A percentile compares a stretch with the other conserved stretches of the same genome.
Conservation (phyloP, 805 yeast genomes). For the Candida maltosa region DNA sequence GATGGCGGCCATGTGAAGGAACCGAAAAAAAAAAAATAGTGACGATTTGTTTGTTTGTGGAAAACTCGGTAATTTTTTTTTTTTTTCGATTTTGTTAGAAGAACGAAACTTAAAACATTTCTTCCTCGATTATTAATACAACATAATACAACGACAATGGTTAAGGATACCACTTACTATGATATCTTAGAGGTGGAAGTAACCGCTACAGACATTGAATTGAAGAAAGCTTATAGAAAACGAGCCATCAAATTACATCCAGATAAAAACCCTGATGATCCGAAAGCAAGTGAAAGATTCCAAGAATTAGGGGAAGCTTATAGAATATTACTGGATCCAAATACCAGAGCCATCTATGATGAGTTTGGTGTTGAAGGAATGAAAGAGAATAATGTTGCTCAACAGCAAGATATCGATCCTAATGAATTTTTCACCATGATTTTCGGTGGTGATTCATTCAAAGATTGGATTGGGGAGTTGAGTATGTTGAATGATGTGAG, state of each 20-base stretch:
- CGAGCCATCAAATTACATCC: conserved; percentile 90
- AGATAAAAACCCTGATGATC: conserved; percentile 94
- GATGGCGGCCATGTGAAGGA: neutral
- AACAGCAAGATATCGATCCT: conserved; percentile 72
- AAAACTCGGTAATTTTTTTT: neutral
- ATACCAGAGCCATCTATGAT: conserved; percentile 71
- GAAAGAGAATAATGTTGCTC: conserved; percentile 58
- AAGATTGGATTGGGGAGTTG: conserved; percentile 80
- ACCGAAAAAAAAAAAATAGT: neutral
- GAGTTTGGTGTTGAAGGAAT: conserved; percentile 61
- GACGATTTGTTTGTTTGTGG: neutral
- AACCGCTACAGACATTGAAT: conserved; percentile 73
- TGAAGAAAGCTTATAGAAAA: conserved; percentile 90
- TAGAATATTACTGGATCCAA: conserved; percentile 74
- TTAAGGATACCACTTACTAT: conserved; percentile 82
- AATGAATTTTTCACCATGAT: conserved; percentile 78
- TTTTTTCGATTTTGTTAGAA: neutral
- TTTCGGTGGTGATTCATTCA: conserved; percentile 80
- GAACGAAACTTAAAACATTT: too few species aligned
- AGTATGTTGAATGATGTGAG: conserved; percentile 74
- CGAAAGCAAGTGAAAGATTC: conserved; percentile 81
- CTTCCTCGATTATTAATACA: neutral
- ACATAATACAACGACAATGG: too few species aligned
- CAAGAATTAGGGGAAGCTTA: conserved; percentile 70
- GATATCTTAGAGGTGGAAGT: conserved; percentile 69